A percentile compares a stretch with the other conserved stretches of the same genome.
These are phyloP conservation scores for Eutrema yunnanense DNA, from an alignment of 345 rosid genomes.

Conservation along the genomic window DNA sequence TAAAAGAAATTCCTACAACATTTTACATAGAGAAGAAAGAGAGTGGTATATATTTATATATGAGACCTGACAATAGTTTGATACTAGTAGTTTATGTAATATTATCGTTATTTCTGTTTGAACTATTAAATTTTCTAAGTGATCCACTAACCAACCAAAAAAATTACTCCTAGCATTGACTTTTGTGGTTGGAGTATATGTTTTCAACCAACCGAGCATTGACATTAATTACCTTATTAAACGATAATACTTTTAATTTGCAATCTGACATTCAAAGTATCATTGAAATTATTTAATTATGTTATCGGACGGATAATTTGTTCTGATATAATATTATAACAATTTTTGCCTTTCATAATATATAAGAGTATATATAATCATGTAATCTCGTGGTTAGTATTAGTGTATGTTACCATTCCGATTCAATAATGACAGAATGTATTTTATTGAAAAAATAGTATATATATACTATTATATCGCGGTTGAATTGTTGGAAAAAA, in stretches of 20 bases:
- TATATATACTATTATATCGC: too few relatives aligned
- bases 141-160: neutral
- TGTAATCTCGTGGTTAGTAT: too few relatives aligned
- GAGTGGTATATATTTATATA: neutral
- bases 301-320: neutral
- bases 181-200: neutral
- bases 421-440: too few relatives aligned
- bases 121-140: neutral
- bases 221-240: conserved; percentile 1
- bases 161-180: too few relatives aligned
- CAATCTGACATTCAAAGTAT: neutral
- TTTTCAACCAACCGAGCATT: conserved; percentile 7
- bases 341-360: neutral
- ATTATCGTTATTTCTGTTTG: neutral
- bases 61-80: neutral
- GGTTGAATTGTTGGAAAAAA: too few relatives aligned
- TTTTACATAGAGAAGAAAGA: too few relatives aligned
- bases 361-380: too few relatives aligned
- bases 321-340: neutral
- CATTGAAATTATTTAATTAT: neutral
- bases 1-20: too few relatives aligned
- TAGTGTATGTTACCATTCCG: too few relatives aligned
- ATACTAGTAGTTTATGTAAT: neutral
- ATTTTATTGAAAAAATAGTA: too few relatives aligned
- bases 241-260: neutral